phyloP scores from a whole-genome alignment of 2,329 filamentous ascomycete species.

The Colletotrichum costaricense region DNA sequence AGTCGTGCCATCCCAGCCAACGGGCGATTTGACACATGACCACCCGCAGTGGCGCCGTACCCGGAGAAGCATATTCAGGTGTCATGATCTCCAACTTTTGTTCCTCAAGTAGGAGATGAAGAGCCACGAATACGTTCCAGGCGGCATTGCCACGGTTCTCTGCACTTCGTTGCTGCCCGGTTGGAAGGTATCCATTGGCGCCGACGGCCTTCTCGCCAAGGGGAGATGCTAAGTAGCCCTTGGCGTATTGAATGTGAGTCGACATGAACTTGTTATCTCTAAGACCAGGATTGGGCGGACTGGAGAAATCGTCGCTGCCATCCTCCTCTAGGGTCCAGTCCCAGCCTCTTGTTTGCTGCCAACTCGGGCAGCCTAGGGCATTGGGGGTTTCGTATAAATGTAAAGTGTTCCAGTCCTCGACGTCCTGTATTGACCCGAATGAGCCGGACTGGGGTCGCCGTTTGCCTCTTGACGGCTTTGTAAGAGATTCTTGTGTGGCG shows the following conservation, averaged over 20 bases:
- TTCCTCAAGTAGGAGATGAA: conserved; percentile 92
- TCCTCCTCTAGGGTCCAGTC: conserved; percentile 75
- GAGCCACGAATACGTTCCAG: conserved; percentile 75
- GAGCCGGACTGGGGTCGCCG: conserved; percentile 49
- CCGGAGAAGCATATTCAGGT: conserved; percentile 56
- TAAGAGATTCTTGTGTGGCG: conserved; percentile 37
- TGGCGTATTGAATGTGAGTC: conserved; percentile 67
- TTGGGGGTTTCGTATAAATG: conserved; percentile 59
- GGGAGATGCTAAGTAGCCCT: conserved; percentile 72
- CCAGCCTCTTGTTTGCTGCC: conserved; percentile 75
- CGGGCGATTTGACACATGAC: conserved; percentile 82
- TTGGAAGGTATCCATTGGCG: conserved; percentile 72
- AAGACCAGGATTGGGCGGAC: conserved; percentile 40
- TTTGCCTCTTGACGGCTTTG: conserved; percentile 39
- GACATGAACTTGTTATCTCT: conserved; percentile 56
- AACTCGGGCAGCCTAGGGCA: conserved; percentile 61
- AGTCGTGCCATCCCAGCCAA: conserved; percentile 80
- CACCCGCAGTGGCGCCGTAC: conserved; percentile 69
- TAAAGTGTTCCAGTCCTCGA: conserved; percentile 60
- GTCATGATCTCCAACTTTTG: conserved; percentile 78
- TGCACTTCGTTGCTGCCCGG: conserved; percentile 61
- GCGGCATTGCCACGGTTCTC: conserved; percentile 70
- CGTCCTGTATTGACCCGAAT: conserved; percentile 48
- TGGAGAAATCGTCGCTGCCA: conserved; percentile 44
- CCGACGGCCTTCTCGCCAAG: conserved; percentile 67